Percentiles rank a stretch among this genome's conserved stretches.
Conservation (phyloP, 257 asterid species). For the Plantago major region DNA sequence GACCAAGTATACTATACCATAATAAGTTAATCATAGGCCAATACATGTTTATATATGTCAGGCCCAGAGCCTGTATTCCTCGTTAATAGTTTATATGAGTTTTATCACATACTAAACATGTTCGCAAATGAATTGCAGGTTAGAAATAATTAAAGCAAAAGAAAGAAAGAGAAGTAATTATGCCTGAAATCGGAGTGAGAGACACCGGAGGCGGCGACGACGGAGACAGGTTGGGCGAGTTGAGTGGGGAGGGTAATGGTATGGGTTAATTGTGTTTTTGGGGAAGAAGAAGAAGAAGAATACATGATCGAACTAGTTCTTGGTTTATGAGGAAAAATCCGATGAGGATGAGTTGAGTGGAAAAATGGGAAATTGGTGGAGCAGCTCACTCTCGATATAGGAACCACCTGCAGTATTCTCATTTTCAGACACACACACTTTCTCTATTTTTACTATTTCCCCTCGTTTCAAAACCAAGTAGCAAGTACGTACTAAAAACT, state of each 20-base stretch:
- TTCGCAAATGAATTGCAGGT: not conserved
- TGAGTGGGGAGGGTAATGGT: conserved; percentile 58
- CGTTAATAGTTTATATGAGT: too few relatives aligned
- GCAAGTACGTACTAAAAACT: too few relatives aligned
- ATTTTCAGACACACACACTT: not conserved
- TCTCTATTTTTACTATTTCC: not conserved
- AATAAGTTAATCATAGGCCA: too few relatives aligned
- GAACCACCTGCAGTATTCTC: not conserved
- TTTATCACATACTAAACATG: too few relatives aligned
- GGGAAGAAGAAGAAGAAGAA: too few relatives aligned
- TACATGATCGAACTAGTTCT: conserved; percentile 34
- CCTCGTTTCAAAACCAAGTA: too few relatives aligned
- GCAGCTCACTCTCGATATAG: conserved; percentile 19
- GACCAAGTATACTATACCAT: too few relatives aligned
- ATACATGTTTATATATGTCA: too few relatives aligned
- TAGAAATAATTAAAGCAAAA: not conserved
- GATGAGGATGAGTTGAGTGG: conserved; percentile 14
- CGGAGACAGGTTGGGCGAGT: conserved; percentile 46
- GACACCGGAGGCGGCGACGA: conserved; percentile 68
- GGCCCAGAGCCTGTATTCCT: too few relatives aligned
- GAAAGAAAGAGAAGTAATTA: not conserved
- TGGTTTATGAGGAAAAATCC: conserved; percentile 17
- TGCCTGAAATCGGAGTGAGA: conserved; percentile 70
- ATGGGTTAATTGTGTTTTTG: conserved; percentile 31
- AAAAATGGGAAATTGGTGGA: conserved; percentile 22